Percentiles rank a stretch among this genome's conserved stretches.
Evolutionary conservation across 805 yeast species (phyloP).

Genomic region (Wickerhamiella dianesei): DNA sequence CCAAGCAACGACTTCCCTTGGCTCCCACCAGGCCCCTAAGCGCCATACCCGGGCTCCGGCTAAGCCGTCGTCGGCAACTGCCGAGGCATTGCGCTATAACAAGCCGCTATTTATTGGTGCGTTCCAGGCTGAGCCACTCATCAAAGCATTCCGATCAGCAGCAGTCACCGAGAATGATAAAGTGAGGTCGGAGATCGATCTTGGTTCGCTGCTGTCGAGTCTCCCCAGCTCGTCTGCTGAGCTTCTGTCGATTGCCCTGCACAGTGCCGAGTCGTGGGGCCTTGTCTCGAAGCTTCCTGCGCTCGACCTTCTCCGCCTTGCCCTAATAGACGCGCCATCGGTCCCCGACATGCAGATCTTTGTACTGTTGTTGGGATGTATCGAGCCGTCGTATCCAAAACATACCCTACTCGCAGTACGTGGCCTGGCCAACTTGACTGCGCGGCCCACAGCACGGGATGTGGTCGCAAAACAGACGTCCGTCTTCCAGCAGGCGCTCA

Average conservation of each 20-base stretch:
- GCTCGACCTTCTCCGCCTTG: conserved; percentile 45
- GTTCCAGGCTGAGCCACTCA: conserved; percentile 20
- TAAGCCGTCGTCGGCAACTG: neutral
- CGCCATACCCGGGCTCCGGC: neutral
- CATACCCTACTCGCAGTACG: conserved; percentile 45
- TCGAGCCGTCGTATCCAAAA: conserved; percentile 25
- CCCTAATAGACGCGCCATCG: conserved; percentile 27
- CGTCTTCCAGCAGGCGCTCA: conserved; percentile 22
- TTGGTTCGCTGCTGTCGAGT: conserved; percentile 10
- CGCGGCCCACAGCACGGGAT: conserved; percentile 20
- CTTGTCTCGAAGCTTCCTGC: conserved; percentile 37
- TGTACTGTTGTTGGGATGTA: conserved; percentile 17
- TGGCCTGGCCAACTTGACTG: conserved; percentile 41
- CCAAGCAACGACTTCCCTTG: conserved; percentile 30
- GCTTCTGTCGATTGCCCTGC: conserved; percentile 27
- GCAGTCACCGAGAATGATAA: conserved; percentile 8
- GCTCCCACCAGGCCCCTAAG: neutral
- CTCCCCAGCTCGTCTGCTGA: conserved; percentile 24
- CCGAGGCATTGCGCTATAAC: conserved; percentile 23
- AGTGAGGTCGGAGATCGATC: neutral
- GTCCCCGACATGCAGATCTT: conserved; percentile 27
- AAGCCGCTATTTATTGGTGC: conserved; percentile 30
- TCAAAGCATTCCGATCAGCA: conserved; percentile 12
- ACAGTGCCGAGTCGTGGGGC: conserved; percentile 37
- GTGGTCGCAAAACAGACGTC: conserved; percentile 15